Percentiles rank a stretch among this genome's conserved stretches.
These are phyloP conservation scores for Physaria fendleri DNA, from an alignment of 345 rosid species.

Conservation along the genomic window DNA sequence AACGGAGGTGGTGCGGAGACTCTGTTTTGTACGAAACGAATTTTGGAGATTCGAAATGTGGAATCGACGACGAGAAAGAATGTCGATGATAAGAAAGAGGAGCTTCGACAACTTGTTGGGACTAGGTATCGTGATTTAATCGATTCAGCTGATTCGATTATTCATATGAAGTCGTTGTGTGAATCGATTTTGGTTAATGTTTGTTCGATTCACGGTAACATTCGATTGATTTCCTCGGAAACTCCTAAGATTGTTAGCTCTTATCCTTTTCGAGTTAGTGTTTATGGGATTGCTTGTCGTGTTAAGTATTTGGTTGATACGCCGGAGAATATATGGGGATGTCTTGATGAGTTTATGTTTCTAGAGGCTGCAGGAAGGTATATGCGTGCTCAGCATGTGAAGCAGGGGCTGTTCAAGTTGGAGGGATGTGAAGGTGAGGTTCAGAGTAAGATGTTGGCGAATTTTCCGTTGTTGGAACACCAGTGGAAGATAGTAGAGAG, in stretches of 20 bases:
- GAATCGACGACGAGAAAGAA: constrained; percentile 65
- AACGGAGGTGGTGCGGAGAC: constrained; percentile 88
- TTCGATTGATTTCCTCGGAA: constrained; percentile 56
- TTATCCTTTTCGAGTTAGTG: constrained; percentile 32
- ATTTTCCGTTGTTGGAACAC: constrained; percentile 83
- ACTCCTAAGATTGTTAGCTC: constrained; percentile 39
- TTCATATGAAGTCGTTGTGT: constrained; percentile 78
- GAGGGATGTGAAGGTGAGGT: constrained; percentile 27
- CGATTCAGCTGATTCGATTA: constrained; percentile 92
- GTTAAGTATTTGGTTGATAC: constrained; percentile 89
- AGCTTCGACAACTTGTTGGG: constrained; percentile 86
- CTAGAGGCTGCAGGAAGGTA: constrained; percentile 80
- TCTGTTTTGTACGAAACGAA: constrained; percentile 66
- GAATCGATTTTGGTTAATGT: constrained; percentile 62
- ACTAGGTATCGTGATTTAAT: constrained; percentile 88
- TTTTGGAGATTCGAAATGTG: constrained; percentile 69
- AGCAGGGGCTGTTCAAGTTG: constrained; percentile 35
- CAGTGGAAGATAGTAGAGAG: constrained; percentile 98
- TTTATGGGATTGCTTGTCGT: constrained; percentile 78
- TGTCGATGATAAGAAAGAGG: constrained; percentile 89
- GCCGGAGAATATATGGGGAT: constrained; percentile 94
- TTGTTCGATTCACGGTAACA: constrained; percentile 50
- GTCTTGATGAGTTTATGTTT: constrained; percentile 87
- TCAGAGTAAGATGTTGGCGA: constrained; percentile 51
- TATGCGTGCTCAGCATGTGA: constrained; percentile 77